These are phyloP conservation scores for Nothophoma quercina DNA, from an alignment of 2,329 filamentous ascomycete genomes.

Conservation along the genomic window DNA sequence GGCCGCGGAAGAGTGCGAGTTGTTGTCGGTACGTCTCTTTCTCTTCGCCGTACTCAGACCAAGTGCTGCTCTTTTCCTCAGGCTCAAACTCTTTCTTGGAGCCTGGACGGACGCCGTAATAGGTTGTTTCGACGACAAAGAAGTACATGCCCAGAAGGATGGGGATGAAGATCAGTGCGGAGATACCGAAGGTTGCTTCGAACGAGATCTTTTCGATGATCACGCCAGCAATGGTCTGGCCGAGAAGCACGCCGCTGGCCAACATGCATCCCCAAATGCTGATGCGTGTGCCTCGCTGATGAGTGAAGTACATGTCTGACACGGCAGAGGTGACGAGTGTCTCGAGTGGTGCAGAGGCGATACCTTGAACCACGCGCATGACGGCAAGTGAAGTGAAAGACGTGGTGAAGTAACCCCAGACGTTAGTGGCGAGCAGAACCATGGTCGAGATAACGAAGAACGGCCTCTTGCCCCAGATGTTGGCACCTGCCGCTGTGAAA, in stretches of 20 bases:
- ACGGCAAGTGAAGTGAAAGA: constrained; percentile 50
- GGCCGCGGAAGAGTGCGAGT: constrained; percentile 40
- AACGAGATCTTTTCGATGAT: constrained; percentile 52
- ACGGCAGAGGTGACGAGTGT: constrained; percentile 88
- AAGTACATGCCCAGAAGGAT: constrained; percentile 55
- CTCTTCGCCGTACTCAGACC: constrained; percentile 25
- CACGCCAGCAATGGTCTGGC: constrained; percentile 55
- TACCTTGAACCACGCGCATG: constrained; percentile 81
- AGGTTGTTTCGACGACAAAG: constrained; percentile 56
- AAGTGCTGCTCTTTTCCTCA: constrained; percentile 37
- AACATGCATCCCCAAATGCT: constrained; percentile 65
- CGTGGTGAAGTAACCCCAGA: constrained; percentile 52
- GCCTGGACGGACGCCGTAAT: constrained; percentile 31
- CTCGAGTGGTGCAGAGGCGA: constrained; percentile 88
- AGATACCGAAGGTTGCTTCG: constrained; percentile 54
- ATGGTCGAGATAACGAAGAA: constrained; percentile 50
- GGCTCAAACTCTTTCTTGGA: constrained; percentile 25
- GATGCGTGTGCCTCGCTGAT: constrained; percentile 85
- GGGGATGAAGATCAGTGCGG: constrained; percentile 53
- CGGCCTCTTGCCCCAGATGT: constrained; percentile 49
- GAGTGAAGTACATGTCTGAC: constrained; percentile 90
- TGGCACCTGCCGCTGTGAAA: constrained; percentile 52
- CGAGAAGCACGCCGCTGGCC: constrained; percentile 48
- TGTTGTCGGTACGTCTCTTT: constrained; percentile 34
- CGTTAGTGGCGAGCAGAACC: constrained; percentile 46